Conservation (phyloP, 768 basidiomycete genomes). For the Tulasnella sp. region DNA sequence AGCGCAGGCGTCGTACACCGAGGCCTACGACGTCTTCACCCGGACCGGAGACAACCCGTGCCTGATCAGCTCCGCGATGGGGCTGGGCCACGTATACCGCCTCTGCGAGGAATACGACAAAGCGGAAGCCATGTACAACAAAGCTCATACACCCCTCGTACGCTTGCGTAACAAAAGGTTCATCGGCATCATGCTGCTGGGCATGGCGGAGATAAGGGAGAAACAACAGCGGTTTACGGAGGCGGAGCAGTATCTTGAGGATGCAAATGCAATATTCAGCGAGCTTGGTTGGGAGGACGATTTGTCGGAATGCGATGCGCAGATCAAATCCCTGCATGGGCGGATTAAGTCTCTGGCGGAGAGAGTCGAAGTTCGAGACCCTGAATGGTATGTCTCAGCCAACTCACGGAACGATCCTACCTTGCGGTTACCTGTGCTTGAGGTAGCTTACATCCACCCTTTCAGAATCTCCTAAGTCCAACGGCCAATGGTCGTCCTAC, state of each 20-base stretch:
- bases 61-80: not conserved
- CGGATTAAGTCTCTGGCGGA: not conserved
- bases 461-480: too few species aligned
- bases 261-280: not conserved
- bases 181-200: not conserved
- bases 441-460: not conserved
- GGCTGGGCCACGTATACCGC: not conserved
- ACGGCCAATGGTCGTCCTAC: too few species aligned
- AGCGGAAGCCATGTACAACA: not conserved
- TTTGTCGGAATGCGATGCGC: not conserved
- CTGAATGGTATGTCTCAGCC: not conserved
- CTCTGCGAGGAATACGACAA: not conserved
- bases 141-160: not conserved
- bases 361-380: not conserved
- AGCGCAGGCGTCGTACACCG: not conserved
- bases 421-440: not conserved
- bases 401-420: not conserved
- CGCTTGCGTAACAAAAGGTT: not conserved
- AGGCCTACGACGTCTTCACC: not conserved
- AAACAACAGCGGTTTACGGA: not conserved
- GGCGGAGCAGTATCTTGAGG: not conserved
- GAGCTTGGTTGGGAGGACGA: not conserved
- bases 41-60: not conserved
- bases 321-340: not conserved
- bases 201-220: not conserved